These are phyloP conservation scores for Cynara cardunculus DNA, from an alignment of 129 eudicot genomes.

Conservation along the genomic window DNA sequence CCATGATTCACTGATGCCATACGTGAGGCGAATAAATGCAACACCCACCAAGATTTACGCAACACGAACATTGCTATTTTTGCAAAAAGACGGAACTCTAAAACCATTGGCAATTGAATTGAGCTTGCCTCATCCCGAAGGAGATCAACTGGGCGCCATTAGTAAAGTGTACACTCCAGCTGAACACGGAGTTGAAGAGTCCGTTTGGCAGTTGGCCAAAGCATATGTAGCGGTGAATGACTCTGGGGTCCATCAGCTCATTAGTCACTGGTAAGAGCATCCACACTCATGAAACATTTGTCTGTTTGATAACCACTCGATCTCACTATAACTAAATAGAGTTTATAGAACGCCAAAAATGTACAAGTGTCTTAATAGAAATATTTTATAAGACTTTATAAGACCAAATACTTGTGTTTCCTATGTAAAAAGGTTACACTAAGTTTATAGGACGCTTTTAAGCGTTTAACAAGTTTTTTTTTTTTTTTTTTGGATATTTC, in stretches of 20 bases:
- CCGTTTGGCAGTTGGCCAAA: slow-evolving; percentile 66
- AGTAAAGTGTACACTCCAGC: slow-evolving; percentile 49
- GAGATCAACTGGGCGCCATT: slow-evolving; percentile 24
- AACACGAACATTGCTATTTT: slow-evolving; percentile 46
- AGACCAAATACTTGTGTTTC: background rate
- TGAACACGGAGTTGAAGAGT: slow-evolving; percentile 36
- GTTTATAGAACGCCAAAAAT: background rate
- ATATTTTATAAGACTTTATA: background rate
- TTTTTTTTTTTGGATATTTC: background rate
- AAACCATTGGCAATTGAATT: slow-evolving; percentile 59
- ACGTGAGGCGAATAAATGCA: slow-evolving; percentile 39
- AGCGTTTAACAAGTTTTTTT: background rate
- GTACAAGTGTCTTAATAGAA: background rate
- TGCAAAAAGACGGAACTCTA: slow-evolving; percentile 42
- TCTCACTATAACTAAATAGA: background rate
- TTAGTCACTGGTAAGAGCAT: slow-evolving; percentile 42
- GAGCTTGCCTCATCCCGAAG: slow-evolving; percentile 47
- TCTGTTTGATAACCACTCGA: background rate
- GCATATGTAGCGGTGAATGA: slow-evolving; percentile 54
- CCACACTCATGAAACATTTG: background rate
- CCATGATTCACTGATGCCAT: slow-evolving; percentile 55
- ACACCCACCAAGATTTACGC: slow-evolving; percentile 50
- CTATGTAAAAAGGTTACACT: no score
- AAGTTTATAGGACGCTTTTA: no score
- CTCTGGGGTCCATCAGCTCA: slow-evolving; percentile 55